Evolutionary conservation across 2,329 filamentous ascomycete genomes (phyloP), one percentile per base, ranked within the genome.

Genomic region (Apiospora aurea): DNA sequence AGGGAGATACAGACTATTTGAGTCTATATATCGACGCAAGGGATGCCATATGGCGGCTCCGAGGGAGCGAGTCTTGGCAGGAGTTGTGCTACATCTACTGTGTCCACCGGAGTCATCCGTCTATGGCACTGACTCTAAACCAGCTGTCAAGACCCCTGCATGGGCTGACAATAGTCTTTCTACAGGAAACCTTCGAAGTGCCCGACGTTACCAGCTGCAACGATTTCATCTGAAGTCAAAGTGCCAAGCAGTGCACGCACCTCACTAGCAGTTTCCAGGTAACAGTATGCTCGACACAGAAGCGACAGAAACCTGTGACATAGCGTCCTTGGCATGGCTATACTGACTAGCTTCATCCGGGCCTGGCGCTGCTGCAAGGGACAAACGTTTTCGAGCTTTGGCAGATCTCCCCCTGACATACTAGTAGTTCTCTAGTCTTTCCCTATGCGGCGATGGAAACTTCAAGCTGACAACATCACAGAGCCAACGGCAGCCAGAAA

Each of bases 91-190:
- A 61, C 53, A 29, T 10, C 18, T 38, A 61, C 53, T 61, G 29
- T 61, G 29, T 61, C 53, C 29, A 61, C 18, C 21, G 16, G 53
- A 18, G 29, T 61, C 53, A 38, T 21, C 2, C 13, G 4, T 16
- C 8, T 38, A 61, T 29, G 38, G 53, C 38, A 18, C 53, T 21
- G 29, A 11, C 26, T 61, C 16, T 61, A 38, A 29, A 61, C 11
- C 53, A 61, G 51, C 26, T 57, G 51, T 57, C 51, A 34, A 34
- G 51, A 21, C 51, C 51, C 51, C 51, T 26, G 51, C 51, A 34
- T 51, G 47, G 26, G 26, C 26, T 57, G 26, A 7, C 51, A 34
- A 16, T 18, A 57, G 49, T 29, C 29, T 29, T 26, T 26, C 1
- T 53, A 14, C 49, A 29, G 49, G 24, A 53, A 53, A 16, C 49